A percentile compares a stretch with the other conserved stretches of the same genome.
Conservation (phyloP, 441 rosid species). For the Dalechampia spathulata region DNA sequence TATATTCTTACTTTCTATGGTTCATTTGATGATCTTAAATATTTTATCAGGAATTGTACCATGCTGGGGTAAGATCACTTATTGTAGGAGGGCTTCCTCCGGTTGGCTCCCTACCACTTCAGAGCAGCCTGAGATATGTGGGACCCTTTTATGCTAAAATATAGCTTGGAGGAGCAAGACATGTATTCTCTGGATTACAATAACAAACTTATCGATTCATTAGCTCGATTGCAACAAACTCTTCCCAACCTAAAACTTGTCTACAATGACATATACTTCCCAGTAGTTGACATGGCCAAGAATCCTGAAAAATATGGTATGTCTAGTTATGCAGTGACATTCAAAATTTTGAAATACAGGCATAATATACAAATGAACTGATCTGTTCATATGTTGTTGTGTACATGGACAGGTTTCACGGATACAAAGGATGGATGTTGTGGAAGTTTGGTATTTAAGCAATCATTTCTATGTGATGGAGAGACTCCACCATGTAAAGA, state of each 20-base stretch:
- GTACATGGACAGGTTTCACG: not conserved
- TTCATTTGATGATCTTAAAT: too few relatives aligned
- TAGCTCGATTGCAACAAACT: not conserved
- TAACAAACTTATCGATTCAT: not conserved
- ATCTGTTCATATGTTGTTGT: too few relatives aligned
- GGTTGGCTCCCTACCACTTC: conserved; percentile 3
- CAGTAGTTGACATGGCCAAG: not conserved
- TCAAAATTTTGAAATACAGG: not conserved
- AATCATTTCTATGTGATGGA: not conserved
- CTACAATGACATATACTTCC: not conserved
- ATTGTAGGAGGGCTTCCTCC: not conserved
- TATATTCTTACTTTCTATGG: too few relatives aligned
- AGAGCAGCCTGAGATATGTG: not conserved
- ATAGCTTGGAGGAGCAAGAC: conserved; percentile 1
- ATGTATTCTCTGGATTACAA: not conserved
- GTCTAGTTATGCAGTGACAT: not conserved
- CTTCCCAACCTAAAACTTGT: not conserved
- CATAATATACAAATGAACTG: too few relatives aligned
- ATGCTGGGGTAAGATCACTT: not conserved
- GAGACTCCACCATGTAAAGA: not conserved
- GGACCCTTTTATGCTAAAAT: not conserved
- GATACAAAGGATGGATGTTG: conserved; percentile 9
- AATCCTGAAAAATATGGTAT: not conserved
- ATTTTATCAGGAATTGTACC: conserved; percentile 4
- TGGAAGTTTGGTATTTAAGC: not conserved